Base-by-base conservation (phyloP, 2,329 filamentous ascomycete species). In the Clonostachys sp. region DNA sequence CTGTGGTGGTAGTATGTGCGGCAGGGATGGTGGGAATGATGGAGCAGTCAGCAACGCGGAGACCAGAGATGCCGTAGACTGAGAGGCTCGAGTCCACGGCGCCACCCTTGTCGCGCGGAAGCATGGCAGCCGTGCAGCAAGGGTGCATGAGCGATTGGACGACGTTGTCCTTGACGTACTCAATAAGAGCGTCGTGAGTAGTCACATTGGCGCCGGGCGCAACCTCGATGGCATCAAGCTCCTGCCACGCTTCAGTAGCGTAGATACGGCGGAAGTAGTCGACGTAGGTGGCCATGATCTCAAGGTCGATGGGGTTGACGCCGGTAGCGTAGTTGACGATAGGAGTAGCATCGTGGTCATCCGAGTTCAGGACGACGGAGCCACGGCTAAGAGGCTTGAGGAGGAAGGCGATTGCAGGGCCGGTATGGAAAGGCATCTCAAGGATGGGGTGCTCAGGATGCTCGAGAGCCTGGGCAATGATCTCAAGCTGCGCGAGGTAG, bases 1-100 rank as follows among this genome's bases (percentile, higher is more conserved):
- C 75, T 8, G 74, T 74, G 69, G 78, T 78, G 53, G 50, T 55
- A 38, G 55, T 79, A 74, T 14, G 75, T 72, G 56, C 44, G 35
- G 48, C 53, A 33, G 55, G 55, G 12, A 57, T 35, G 16, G 46
- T 50, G n/a, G 58, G 58, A 33, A 61, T 55, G 34, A 61, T 55
- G 38, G 53, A 56, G 45, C 50, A 53, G 46, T 61, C 59, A 33
- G 56, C 61, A 38, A 69, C 57, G 34, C 64, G 59, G 41, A 68
- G 49, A 42, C 58, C 56, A 12, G 51, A 46, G 20, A 63, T 57
- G 14, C 64, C 64, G 47, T 65, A 63, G 14, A 69, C 67, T 44
- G 51, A 49, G 44, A 68, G 56, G 13, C 55, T 55, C n/a, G 57
- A 51, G 50, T 63, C 56, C 12, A 69, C 63, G 16, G 68, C 65